A percentile compares a stretch with the other conserved stretches of the same genome.
These are phyloP conservation scores for Raphidocelis subcapitata DNA, from an alignment of 139 green algal species.

Conservation along the genomic window DNA sequence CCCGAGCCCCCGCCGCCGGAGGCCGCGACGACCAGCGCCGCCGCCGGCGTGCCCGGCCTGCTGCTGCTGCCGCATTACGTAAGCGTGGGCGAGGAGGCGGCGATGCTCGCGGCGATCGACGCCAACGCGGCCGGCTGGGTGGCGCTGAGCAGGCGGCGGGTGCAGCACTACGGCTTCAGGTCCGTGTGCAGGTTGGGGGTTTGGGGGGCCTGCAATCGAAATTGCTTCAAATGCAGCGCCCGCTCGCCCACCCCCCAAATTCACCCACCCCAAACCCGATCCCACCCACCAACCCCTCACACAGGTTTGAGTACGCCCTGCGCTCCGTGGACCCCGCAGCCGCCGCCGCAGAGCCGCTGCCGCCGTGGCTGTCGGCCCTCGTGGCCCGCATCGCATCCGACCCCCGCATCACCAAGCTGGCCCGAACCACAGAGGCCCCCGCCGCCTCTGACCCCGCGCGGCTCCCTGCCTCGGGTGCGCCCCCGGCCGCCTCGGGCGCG, in stretches of 20 bases:
- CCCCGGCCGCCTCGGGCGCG: neutral
- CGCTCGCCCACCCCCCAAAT: too few species aligned
- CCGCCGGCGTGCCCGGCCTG: constrained; percentile 62
- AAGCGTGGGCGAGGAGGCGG: constrained; percentile 47
- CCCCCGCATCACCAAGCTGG: neutral
- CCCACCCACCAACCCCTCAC: too few species aligned
- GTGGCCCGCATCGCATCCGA: too few species aligned
- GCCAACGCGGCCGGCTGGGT: constrained; percentile 43
- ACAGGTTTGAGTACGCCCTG: constrained; percentile 45
- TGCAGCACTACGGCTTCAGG: constrained; percentile 85
- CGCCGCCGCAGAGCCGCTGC: neutral
- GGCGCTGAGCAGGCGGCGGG: constrained; percentile 70
- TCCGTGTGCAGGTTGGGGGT: too few species aligned
- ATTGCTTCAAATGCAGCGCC: too few species aligned
- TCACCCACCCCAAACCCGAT: too few species aligned
- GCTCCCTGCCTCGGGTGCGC: too few species aligned
- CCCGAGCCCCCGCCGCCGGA: neutral
- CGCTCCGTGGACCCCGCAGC: constrained; percentile 13
- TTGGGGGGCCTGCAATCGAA: too few species aligned
- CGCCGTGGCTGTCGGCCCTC: too few species aligned
- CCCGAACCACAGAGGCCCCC: too few species aligned
- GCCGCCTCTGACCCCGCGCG: too few species aligned
- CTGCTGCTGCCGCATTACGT: constrained; percentile 62
- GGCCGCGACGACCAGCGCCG: neutral
- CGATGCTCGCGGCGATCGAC: constrained; percentile 59